Conservation (phyloP, 805 yeast species). For the Suhomyces prunicola region DNA sequence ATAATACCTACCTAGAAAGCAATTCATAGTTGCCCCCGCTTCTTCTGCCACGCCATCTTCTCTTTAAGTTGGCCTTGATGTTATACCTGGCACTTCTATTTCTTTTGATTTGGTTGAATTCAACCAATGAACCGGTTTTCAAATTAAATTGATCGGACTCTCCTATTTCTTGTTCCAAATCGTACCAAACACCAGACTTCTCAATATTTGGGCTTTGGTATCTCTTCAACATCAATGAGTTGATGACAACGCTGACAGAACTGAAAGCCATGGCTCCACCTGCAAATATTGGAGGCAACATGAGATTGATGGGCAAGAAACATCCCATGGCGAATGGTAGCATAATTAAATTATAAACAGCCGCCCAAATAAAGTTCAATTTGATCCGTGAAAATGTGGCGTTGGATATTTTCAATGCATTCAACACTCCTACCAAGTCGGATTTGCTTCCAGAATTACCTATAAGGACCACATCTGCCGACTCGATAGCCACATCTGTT, state of each 20-base stretch:
- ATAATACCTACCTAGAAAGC: neutral
- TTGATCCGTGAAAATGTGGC: constrained; percentile 72
- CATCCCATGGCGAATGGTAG: constrained; percentile 94
- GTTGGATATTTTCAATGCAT: constrained; percentile 65
- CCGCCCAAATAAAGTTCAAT: constrained; percentile 83
- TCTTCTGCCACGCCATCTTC: neutral
- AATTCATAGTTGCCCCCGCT: neutral
- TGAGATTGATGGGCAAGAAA: constrained; percentile 70
- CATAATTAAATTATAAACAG: constrained; percentile 77
- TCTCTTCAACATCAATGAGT: constrained; percentile 66
- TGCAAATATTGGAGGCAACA: constrained; percentile 85
- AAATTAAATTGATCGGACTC: constrained; percentile 21
- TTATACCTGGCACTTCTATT: constrained; percentile 2
- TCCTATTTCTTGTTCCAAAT: constrained; percentile 16
- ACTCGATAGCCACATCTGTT: constrained; percentile 93
- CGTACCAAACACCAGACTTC: constrained; percentile 10
- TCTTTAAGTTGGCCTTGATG: neutral
- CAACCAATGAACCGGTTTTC: constrained; percentile 20
- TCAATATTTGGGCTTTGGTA: constrained; percentile 47
- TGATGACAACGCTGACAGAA: constrained; percentile 81
- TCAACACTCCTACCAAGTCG: constrained; percentile 48
- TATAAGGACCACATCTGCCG: constrained; percentile 88
- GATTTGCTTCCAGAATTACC: constrained; percentile 29
- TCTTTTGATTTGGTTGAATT: constrained; percentile 18
- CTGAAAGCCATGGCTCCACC: constrained; percentile 92